Evolutionary conservation across 2,329 filamentous ascomycete genomes (phyloP).

Genomic region (Ophiostoma sp.): DNA sequence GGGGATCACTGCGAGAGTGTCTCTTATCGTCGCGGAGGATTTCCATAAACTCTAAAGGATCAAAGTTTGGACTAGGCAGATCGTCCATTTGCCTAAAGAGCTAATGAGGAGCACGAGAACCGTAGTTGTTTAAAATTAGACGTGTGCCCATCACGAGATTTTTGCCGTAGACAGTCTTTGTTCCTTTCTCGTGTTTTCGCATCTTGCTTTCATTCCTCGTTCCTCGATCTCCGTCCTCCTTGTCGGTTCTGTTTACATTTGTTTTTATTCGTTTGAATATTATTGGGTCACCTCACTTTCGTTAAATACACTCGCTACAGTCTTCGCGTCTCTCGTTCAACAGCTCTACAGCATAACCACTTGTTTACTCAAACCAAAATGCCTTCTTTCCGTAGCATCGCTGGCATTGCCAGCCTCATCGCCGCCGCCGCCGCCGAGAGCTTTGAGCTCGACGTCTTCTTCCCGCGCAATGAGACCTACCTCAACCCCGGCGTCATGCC

Average conservation of each 20-base stretch:
- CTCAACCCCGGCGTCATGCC: conserved; percentile 18
- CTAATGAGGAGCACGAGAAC: background rate
- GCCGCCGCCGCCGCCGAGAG: background rate
- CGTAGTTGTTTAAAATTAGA: background rate
- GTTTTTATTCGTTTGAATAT: background rate
- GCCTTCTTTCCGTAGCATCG: background rate
- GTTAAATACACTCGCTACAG: background rate
- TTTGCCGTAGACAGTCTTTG: background rate
- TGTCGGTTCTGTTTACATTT: background rate
- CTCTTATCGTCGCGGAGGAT: conserved; percentile 5
- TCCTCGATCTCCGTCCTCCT: background rate
- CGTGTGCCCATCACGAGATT: conserved; percentile 10
- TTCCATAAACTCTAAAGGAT: background rate
- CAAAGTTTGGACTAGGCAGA: background rate
- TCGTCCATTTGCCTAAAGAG: background rate
- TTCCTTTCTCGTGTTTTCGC: background rate
- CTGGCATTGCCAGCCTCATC: conserved; percentile 14
- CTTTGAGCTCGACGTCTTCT: conserved; percentile 22
- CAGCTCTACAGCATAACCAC: background rate
- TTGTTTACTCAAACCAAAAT: background rate
- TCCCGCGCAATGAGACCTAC: conserved; percentile 26
- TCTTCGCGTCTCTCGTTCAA: background rate
- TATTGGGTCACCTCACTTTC: background rate
- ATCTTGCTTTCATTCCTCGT: background rate
- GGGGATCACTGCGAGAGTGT: background rate